phyloP scores from a whole-genome alignment of 1,284 basidiomycete species.

The Earliella scabrosa region DNA sequence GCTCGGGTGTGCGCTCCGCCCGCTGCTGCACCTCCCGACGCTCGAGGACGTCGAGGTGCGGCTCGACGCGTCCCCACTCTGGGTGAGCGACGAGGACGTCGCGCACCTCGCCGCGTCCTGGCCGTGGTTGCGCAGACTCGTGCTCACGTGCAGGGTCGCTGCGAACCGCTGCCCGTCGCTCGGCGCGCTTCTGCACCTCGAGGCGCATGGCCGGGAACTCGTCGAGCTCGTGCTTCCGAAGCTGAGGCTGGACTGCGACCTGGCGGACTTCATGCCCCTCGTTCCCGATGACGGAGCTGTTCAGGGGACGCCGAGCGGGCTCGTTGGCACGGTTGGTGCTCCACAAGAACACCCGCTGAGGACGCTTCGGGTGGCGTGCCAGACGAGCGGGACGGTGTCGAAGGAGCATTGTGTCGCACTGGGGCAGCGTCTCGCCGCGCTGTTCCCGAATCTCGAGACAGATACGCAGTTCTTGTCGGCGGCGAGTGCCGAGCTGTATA shows the following conservation, averaged over 20 bases:
- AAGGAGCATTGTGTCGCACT: background rate
- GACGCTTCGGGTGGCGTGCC: constrained; percentile 4
- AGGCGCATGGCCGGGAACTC: constrained; percentile 3
- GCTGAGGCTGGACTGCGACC: constrained; percentile 3
- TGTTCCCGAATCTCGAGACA: constrained; percentile 12
- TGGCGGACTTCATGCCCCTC: background rate
- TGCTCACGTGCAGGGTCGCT: constrained; percentile 3
- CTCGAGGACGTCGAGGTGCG: constrained; percentile 17
- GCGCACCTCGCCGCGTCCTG: constrained; percentile 7
- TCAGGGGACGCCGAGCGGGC: background rate
- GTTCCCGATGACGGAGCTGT: background rate
- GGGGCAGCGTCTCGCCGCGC: constrained; percentile 1
- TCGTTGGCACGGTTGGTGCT: background rate
- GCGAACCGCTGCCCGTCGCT: constrained; percentile 2
- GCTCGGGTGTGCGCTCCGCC: constrained; percentile 6
- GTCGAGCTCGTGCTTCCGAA: constrained; percentile 9
- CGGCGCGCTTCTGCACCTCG: constrained; percentile 4
- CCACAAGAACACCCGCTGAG: constrained; percentile 11
- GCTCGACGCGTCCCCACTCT: constrained; percentile 7
- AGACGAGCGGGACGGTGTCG: constrained; percentile 5
- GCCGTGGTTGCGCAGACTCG: constrained; percentile 11
- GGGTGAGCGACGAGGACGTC: constrained; percentile 6
- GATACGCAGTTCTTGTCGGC: constrained; percentile 7
- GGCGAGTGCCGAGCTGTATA: constrained; percentile 2
- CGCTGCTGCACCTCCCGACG: constrained; percentile 2